Conservation (phyloP, 2,329 filamentous ascomycete species). For the Bipolaris sorokiniana region DNA sequence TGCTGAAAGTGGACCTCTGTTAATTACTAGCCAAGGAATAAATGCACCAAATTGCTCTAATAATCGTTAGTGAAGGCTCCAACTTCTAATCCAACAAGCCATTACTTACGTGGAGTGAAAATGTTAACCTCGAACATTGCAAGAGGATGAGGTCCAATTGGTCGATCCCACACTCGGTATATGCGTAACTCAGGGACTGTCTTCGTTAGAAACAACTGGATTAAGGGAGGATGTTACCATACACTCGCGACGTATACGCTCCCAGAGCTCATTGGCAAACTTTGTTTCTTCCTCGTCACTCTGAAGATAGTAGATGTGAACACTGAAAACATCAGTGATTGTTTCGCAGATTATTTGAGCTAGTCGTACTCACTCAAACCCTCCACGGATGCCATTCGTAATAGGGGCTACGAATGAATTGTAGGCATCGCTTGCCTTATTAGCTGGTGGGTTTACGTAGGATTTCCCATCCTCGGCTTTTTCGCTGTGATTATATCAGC, state of each 20-base stretch:
- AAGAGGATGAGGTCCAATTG: constrained; percentile 80
- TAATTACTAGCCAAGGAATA: constrained; percentile 81
- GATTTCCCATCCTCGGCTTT: constrained; percentile 77
- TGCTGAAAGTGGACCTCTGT: constrained; percentile 78
- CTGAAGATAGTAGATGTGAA: constrained; percentile 83
- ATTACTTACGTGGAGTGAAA: constrained; percentile 66
- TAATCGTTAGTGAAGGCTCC: neutral
- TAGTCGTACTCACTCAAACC: constrained; percentile 66
- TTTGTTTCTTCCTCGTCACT: constrained; percentile 65
- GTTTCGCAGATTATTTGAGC: neutral
- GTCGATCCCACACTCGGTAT: constrained; percentile 76
- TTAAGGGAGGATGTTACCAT: constrained; percentile 32
- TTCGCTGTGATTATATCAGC: constrained; percentile 53
- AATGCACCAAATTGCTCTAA: constrained; percentile 84
- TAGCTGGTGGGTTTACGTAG: constrained; percentile 68
- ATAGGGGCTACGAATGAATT: constrained; percentile 71
- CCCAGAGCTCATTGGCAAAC: constrained; percentile 75
- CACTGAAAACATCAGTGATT: constrained; percentile 27
- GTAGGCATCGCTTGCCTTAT: constrained; percentile 71
- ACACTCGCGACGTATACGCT: constrained; percentile 82
- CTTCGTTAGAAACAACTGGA: constrained; percentile 8
- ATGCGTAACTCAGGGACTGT: constrained; percentile 83
- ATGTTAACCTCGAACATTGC: constrained; percentile 95
- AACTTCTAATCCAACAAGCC: no score
- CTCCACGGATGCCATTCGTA: constrained; percentile 68